Percentiles rank a stretch among this genome's conserved stretches.
Conservation (phyloP, 2,329 filamentous ascomycete genomes). For the Scorias spongiosa region DNA sequence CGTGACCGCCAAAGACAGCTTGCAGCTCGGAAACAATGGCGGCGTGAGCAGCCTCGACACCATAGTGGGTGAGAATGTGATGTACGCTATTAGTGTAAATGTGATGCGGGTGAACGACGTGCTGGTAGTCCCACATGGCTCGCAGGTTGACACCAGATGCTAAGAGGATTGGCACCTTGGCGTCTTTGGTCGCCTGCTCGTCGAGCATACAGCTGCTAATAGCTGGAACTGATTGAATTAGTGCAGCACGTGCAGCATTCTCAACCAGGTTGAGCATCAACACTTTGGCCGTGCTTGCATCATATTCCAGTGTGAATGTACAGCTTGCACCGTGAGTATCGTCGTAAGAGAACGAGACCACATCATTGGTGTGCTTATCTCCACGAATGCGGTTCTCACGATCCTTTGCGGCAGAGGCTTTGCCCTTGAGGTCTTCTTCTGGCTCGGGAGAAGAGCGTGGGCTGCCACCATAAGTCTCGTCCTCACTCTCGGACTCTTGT, state of each 20-base stretch:
- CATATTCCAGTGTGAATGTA: conserved; percentile 69
- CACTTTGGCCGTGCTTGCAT: conserved; percentile 67
- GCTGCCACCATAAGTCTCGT: conserved; percentile 37
- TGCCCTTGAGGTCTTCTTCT: conserved; percentile 24
- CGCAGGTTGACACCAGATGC: conserved; percentile 76
- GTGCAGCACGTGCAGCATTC: conserved; percentile 57
- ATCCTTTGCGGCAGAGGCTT: conserved; percentile 29
- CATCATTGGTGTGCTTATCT: conserved; percentile 40
- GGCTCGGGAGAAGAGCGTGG: conserved; percentile 23
- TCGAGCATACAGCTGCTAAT: conserved; percentile 59
- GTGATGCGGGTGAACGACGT: conserved; percentile 71
- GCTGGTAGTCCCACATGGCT: conserved; percentile 78
- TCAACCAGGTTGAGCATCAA: conserved; percentile 88
- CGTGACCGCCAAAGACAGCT: conserved; percentile 76
- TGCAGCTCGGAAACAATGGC: conserved; percentile 78
- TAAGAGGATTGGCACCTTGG: conserved; percentile 41
- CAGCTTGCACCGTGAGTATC: conserved; percentile 58
- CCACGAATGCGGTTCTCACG: conserved; percentile 51
- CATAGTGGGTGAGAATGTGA: conserved; percentile 70
- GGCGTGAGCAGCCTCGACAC: conserved; percentile 79
- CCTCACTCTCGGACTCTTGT: conserved; percentile 40
- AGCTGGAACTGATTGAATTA: conserved; percentile 74
- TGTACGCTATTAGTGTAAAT: conserved; percentile 89
- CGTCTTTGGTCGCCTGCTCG: conserved; percentile 40
- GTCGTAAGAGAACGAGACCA: conserved; percentile 69